Conservation (phyloP, 2,329 filamentous ascomycete species). For the Xylariales sp. region DNA sequence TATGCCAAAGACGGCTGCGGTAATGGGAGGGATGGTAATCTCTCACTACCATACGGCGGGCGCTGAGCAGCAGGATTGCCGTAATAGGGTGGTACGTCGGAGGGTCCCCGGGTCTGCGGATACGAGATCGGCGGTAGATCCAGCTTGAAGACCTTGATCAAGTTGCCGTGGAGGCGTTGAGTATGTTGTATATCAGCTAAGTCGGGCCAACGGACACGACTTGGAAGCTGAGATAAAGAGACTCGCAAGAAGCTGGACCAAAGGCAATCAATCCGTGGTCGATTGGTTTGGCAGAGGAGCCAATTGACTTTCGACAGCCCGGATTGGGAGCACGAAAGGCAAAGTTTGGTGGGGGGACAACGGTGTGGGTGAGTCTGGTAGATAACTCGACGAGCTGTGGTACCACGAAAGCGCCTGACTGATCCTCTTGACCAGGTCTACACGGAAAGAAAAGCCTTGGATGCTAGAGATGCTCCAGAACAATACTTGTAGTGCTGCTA, state of each 20-base stretch:
- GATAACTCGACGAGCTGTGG: constrained; percentile 13
- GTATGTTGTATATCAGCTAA: not conserved
- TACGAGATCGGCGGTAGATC: constrained; percentile 85
- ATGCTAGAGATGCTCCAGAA: not conserved
- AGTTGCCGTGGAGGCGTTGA: constrained; percentile 21
- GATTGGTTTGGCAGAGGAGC: not conserved
- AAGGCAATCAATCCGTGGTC: too few relatives aligned
- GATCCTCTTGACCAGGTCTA: too few relatives aligned
- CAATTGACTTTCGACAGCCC: constrained; percentile 1
- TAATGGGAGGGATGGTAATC: constrained; percentile 66
- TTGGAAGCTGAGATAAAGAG: constrained; percentile 3
- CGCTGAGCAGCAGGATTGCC: constrained; percentile 62
- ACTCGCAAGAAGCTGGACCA: not conserved
- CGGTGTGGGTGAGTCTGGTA: not conserved
- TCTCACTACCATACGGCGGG: constrained; percentile 65
- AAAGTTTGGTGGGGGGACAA: not conserved
- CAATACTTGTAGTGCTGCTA: not conserved
- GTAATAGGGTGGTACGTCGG: constrained; percentile 64
- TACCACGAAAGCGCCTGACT: constrained; percentile 9
- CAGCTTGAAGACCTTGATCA: constrained; percentile 75
- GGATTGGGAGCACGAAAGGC: not conserved
- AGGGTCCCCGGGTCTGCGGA: constrained; percentile 73
- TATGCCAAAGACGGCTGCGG: constrained; percentile 65
- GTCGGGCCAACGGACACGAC: constrained; percentile 2
- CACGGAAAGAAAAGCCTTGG: too few relatives aligned